These are phyloP conservation scores for Lecanosticta acicola DNA, from an alignment of 2,329 filamentous ascomycete species.

Conservation along the genomic window DNA sequence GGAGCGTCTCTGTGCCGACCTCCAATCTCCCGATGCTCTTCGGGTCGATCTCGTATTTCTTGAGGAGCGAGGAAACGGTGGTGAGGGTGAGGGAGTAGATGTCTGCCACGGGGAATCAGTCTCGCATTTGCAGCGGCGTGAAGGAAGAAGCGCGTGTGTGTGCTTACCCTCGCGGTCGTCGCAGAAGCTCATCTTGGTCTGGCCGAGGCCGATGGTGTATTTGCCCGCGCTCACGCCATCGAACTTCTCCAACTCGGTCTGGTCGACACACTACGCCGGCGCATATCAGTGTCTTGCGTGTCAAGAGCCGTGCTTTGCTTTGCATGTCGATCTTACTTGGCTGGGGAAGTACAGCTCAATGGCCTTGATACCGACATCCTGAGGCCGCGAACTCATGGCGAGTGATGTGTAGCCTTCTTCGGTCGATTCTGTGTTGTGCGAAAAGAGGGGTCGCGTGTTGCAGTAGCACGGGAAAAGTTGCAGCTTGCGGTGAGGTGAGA, in stretches of 20 bases:
- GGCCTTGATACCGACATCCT: constrained; percentile 51
- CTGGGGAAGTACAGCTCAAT: constrained; percentile 52
- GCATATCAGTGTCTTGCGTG: constrained; percentile 11
- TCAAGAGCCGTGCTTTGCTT: not conserved
- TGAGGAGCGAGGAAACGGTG: constrained; percentile 47
- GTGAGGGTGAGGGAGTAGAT: constrained; percentile 52
- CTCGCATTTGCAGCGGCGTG: not conserved
- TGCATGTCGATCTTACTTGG: constrained; percentile 38
- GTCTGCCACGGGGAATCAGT: constrained; percentile 32
- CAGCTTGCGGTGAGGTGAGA: not conserved
- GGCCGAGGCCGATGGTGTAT: constrained; percentile 51
- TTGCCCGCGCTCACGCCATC: constrained; percentile 49
- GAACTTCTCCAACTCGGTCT: constrained; percentile 50
- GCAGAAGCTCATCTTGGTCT: constrained; percentile 53
- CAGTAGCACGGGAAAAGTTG: constrained; percentile 1
- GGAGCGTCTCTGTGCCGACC: constrained; percentile 50
- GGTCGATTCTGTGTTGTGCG: not conserved
- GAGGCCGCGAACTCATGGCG: constrained; percentile 42
- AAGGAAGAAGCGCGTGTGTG: not conserved
- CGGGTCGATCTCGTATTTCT: constrained; percentile 49
- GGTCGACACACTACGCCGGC: constrained; percentile 48
- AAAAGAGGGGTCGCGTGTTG: not conserved
- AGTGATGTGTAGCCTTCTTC: constrained; percentile 1
- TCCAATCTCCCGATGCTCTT: constrained; percentile 48
- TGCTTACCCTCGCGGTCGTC: constrained; percentile 47